phyloP scores from a whole-genome alignment of 78 protist genomes.

The Mantamonas sphyraenae region DNA sequence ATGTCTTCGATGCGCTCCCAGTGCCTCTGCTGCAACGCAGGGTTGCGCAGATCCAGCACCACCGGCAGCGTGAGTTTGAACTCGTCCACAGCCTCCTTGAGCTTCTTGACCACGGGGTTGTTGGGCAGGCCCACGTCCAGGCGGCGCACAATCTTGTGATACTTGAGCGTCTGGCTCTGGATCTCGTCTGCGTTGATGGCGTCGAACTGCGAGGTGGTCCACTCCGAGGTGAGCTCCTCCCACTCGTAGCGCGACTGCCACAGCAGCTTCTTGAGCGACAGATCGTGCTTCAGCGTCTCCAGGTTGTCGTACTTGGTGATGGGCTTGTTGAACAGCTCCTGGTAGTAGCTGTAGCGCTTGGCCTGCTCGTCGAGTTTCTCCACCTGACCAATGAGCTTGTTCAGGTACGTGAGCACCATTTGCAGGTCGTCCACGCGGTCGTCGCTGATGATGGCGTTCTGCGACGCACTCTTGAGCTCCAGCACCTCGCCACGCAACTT shows the following conservation, averaged over 20 bases:
- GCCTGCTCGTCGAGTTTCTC: neutral
- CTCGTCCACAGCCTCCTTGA: slow-evolving; percentile 7
- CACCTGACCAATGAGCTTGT: neutral
- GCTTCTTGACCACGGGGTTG: slow-evolving; percentile 18
- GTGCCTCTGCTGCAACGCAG: slow-evolving; percentile 28
- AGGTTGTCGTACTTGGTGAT: neutral
- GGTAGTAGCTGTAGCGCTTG: neutral
- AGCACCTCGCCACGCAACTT: neutral
- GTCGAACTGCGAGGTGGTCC: slow-evolving; percentile 4
- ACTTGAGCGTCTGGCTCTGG: neutral
- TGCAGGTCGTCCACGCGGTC: neutral
- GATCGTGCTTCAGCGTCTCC: neutral
- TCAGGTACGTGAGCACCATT: neutral
- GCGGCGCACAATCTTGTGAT: slow-evolving; percentile 8
- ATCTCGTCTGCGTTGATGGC: slow-evolving; percentile 10
- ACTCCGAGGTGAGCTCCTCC: neutral
- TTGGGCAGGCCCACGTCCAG: neutral
- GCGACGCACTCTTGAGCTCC: neutral
- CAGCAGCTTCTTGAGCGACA: slow-evolving; percentile 3
- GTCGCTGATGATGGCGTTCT: neutral
- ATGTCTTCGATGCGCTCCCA: slow-evolving; percentile 11
- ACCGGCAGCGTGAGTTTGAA: neutral
- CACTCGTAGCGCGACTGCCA: slow-evolving; percentile 24
- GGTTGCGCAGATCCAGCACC: slow-evolving; percentile 24
- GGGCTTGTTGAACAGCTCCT: neutral